phyloP scores from a whole-genome alignment of 2,329 filamentous ascomycete genomes.

The Pyrenophora teres region DNA sequence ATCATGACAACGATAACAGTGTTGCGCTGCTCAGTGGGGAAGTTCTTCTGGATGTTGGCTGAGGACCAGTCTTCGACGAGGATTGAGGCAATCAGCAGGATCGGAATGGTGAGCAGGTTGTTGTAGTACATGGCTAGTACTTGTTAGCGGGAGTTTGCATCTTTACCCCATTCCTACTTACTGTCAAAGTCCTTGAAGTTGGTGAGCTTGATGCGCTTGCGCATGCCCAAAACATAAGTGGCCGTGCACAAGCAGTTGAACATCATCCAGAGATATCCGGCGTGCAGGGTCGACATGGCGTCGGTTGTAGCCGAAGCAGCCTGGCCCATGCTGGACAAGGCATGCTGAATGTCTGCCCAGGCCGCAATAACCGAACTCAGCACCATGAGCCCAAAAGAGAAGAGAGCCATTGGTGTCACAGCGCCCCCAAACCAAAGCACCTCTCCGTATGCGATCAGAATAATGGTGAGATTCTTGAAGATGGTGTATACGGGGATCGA shows the following conservation, averaged over 20 bases:
- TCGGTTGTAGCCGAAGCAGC: slow-evolving; percentile 65
- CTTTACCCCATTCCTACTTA: slow-evolving; percentile 56
- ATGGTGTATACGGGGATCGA: slow-evolving; percentile 99
- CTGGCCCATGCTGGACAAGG: slow-evolving; percentile 66
- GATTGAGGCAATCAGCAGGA: slow-evolving; percentile 81
- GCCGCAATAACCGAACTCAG: slow-evolving; percentile 91
- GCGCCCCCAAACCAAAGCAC: slow-evolving; percentile 97
- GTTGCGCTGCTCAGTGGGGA: slow-evolving; percentile 80
- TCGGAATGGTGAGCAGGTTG: slow-evolving; percentile 94
- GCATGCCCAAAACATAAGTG: slow-evolving; percentile 87
- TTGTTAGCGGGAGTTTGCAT: slow-evolving; percentile 11
- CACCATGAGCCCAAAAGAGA: slow-evolving; percentile 97
- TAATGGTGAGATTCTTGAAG: slow-evolving; percentile 99
- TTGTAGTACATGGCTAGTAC: slow-evolving; percentile 98
- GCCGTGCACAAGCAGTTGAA: slow-evolving; percentile 96
- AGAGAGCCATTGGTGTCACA: slow-evolving; percentile 82
- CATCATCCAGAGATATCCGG: slow-evolving; percentile 97
- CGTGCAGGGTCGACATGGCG: slow-evolving; percentile 86
- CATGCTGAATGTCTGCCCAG: slow-evolving; percentile 95
- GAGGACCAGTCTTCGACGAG: slow-evolving; percentile 90
- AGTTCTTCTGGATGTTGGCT: slow-evolving; percentile 82
- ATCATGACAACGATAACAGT: slow-evolving; percentile 85
- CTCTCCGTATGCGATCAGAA: slow-evolving; percentile 97
- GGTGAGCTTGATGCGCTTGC: slow-evolving; percentile 98
- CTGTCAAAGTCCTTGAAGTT: slow-evolving; percentile 99